Evolutionary conservation across 768 basidiomycete species (phyloP).

Genomic region (Phylloporus sp.): DNA sequence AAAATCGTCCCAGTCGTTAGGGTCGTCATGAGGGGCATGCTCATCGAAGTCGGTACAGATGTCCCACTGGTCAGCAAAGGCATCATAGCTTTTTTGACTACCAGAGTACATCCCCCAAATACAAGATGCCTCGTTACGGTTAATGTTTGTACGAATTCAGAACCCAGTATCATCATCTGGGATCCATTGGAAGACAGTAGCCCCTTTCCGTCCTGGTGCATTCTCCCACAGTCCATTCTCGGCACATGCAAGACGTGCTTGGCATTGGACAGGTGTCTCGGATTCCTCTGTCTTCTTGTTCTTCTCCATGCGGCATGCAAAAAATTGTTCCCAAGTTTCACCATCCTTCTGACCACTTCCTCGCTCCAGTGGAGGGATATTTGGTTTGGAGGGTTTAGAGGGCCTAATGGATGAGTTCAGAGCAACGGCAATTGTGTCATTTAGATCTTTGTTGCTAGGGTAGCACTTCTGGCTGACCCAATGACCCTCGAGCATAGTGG

Average conservation of each 20-base stretch:
- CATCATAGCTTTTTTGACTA: neutral
- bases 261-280: neutral
- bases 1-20: no score
- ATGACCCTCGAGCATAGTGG: neutral
- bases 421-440: no score
- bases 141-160: neutral
- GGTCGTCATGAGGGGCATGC: neutral
- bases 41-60: conserved; percentile 1
- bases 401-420: neutral
- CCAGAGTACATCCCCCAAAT: neutral
- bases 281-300: neutral
- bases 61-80: neutral
- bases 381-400: neutral
- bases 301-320: neutral
- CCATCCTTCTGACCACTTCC: neutral
- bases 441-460: neutral
- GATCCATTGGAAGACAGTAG: neutral
- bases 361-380: neutral
- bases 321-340: neutral
- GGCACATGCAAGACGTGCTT: neutral
- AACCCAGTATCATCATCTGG: neutral
- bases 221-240: neutral
- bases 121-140: no score
- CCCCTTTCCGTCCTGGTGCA: neutral
- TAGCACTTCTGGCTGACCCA: neutral